Evolutionary conservation across 108 stramenopile species (phyloP), one percentile per base, ranked within the genome.

Genomic region (Stephanodiscus minutulus): DNA sequence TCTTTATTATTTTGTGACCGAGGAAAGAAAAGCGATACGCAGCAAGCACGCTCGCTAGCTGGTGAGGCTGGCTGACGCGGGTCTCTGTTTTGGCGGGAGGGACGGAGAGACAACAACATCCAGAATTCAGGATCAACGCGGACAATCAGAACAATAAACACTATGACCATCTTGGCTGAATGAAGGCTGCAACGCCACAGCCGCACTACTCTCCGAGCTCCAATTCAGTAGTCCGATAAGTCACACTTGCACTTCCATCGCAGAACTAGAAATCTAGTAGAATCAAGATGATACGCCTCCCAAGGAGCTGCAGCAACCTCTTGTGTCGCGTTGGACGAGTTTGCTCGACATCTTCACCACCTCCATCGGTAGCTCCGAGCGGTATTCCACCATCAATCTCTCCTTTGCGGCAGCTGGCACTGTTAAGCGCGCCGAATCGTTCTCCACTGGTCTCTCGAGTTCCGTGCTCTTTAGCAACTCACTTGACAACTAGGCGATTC

Each of bases 391-490:
- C 28, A 36, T 33, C 27, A 24, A 21, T 41, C 39, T 6, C 3
- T 18, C 60, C 60, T 41, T 36, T 33, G 60, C 37, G 37, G 60
- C 60, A 36, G 37, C 20, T 61, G 28, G 29, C 60, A 15, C 33
- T 33, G 60, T 36, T 15, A 18, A 41, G 60, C 60, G 12, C 60
- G 60, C 36, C 15, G 33, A 17, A 24, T 61, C 33, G 10, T 20
- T 21, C 60, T 41, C 20, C 60, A 33, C 12, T 21, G 9, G 21
- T 9, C 60, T 25, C 24, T 53, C 43, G 1, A 17, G 13, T 3
- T 15, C 12, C 11, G 43, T 44, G 43, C 59, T 17, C 5, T 20
- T 43, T 36, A 2, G n/a, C 20, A 15, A 36, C 29, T 56, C 10
- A 53, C 52, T 6, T 24, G 25, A 31, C 57, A 58, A 15, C 35